Base-by-base conservation (phyloP, 176 grass and related monocot genomes). In the Zoysia japonica region DNA sequence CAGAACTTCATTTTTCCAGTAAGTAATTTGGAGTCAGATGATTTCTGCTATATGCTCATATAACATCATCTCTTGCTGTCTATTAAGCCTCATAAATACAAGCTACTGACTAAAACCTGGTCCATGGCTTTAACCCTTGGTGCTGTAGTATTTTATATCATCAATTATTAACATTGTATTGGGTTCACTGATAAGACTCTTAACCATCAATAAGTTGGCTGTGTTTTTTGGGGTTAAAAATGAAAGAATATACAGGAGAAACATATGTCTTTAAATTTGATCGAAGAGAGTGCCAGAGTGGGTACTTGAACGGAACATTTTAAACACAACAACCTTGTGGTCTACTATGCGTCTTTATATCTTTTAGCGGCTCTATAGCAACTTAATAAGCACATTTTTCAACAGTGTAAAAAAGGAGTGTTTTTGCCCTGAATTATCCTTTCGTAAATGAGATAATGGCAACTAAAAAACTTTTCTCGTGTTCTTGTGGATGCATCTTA, bases 361-460 rank as follows among this genome's bases (percentile, higher is more conserved):
- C 20, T 74, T 72, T 17, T 78, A 28, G 10, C 11, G 51, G 75
- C 16, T 78, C 50, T 60, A 55, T 11, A 28, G 68, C 54, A 63
- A 53, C 12, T 20, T 1, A 47, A 65, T 40, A 49, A 48, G 1
- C 38, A 3, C 11, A 10, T 0, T 45, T 78, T 28, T 36, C 9
- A 37, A 61, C 20, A 63, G 14, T 57, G 9, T 65, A 63, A 14
- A 78, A 64, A 6, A 82, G 8, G 5, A 55, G 75, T 40, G 52
- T 42, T 72, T 36, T 67, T 78, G 44, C 67, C 20, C 19, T 0
- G 72, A 57, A 50, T 53, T 3, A 9, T 68, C 51, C 52, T 73
- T 78, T 11, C 43, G 9, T 78, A 8, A 74, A 20, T 71, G 13
- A 77, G 35, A 72, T 72, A 59, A 59, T 67, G 72, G 57, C 51